Evolutionary conservation across 495 filamentous ascomycete genomes (phyloP), one percentile per base, ranked within the genome.

Genomic region (Lasiosphaeriaceae sp.): DNA sequence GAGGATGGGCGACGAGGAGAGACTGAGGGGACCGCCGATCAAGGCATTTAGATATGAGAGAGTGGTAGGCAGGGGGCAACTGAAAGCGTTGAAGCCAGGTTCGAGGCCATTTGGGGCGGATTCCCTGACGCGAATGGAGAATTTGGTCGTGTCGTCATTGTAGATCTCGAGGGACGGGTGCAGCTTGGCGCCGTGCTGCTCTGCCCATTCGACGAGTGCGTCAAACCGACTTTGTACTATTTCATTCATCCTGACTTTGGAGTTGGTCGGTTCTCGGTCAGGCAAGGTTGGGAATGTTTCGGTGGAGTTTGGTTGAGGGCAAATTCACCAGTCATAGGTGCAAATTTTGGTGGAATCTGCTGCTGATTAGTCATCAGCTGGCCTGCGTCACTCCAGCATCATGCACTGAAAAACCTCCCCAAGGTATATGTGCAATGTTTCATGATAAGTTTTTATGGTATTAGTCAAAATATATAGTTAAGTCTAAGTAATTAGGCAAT

Each of bases 11-110:
- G 37, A 9, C 17, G 52, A 20, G 4, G 44, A 44, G 3, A 41
- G 34, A 12, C 20, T 29, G 31, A 63, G 35, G 19, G 68, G 55
- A 2, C 69, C 67, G 23, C 66, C 68, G 48, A 58, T 45, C n/a
- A 80, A 60, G 46, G 72, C 74, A 46, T 80, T 75, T 47, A 78
- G 63, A 52, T 71, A 78, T 0, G 76, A 78, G 2, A 80, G 67
- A 0, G 77, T 76, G 29, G 63, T 72, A 14, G 61, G 62, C 4
- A 69, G 41, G 6, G 74, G 71, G 21, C 76, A 74, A 3, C 62
- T 61, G 50, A 77, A 73, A 23, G 77, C 71, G 16, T 22, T 47
- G 11, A 74, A 72, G 1, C 64, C 68, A 1, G 63, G 51, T 12
- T 60, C 24, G 17, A 68, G 47, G 17, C 29, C 24, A 20, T 61